phyloP scores from a whole-genome alignment of 257 asterid species.

The Nicotiana benthamiana region DNA sequence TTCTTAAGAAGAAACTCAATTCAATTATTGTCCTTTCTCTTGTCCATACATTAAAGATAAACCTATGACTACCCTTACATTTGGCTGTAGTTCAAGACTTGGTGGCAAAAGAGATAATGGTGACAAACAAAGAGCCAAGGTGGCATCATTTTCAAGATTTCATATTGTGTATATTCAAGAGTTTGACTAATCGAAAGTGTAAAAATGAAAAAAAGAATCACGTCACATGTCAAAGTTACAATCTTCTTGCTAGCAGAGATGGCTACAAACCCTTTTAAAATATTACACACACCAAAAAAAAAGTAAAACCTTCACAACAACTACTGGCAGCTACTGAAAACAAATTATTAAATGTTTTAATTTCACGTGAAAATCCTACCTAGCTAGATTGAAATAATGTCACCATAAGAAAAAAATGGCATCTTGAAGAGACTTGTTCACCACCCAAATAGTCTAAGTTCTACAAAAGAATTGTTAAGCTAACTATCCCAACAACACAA shows the following conservation, averaged over 20 bases:
- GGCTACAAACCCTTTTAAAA: neutral
- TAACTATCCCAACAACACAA: constrained; percentile 9
- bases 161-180: neutral
- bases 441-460: constrained; percentile 15
- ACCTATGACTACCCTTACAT: neutral
- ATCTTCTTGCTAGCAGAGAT: neutral
- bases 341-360: constrained; percentile 2
- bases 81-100: neutral
- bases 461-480: neutral
- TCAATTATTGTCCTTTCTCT: neutral
- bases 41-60: neutral
- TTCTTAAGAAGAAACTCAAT: neutral
- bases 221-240: neutral
- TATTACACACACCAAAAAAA: too few relatives aligned
- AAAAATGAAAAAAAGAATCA: neutral
- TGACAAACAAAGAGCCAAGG: neutral
- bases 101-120: neutral
- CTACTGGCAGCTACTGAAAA: neutral
- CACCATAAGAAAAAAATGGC: constrained; percentile 7
- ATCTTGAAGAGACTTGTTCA: constrained; percentile 13
- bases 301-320: neutral
- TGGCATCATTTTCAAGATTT: neutral
- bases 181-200: neutral
- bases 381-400: neutral
- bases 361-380: neutral